phyloP scores from a whole-genome alignment of 805 yeast genomes.

The Tetrapisispora fleetii region DNA sequence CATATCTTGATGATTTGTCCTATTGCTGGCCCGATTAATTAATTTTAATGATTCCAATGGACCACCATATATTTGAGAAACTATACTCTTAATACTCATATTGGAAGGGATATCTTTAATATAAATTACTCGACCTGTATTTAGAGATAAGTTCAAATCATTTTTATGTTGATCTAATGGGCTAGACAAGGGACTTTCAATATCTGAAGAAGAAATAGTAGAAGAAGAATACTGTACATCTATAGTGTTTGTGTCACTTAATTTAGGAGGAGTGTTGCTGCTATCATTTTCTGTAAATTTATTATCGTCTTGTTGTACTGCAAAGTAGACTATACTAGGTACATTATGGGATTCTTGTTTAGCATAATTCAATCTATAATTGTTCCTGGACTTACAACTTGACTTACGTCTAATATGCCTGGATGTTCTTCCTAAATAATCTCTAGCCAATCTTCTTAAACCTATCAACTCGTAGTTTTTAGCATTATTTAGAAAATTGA shows the following conservation, averaged over 20 bases:
- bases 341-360: neutral
- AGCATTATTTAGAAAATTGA: neutral
- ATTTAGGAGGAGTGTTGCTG: neutral
- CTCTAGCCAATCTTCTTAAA: slow-evolving; percentile 21
- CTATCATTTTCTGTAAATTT: neutral
- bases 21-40: slow-evolving; percentile 7
- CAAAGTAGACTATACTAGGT: slow-evolving; percentile 1
- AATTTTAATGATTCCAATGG: slow-evolving; percentile 46
- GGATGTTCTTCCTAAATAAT: slow-evolving; percentile 8
- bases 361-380: neutral
- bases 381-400: neutral
- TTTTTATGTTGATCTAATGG: neutral
- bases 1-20: slow-evolving; percentile 23
- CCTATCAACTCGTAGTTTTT: slow-evolving; percentile 18
- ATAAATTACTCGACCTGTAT: neutral
- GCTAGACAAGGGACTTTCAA: neutral
- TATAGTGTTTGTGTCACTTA: neutral
- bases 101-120: slow-evolving; percentile 30
- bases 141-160: no score
- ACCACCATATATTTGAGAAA: slow-evolving; percentile 58
- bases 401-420: slow-evolving; percentile 2
- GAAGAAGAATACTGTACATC: neutral
- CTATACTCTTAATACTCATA: slow-evolving; percentile 40
- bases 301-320: neutral
- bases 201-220: neutral